phyloP scores from a whole-genome alignment of 257 asterid species.

The Verbascum thapsus region DNA sequence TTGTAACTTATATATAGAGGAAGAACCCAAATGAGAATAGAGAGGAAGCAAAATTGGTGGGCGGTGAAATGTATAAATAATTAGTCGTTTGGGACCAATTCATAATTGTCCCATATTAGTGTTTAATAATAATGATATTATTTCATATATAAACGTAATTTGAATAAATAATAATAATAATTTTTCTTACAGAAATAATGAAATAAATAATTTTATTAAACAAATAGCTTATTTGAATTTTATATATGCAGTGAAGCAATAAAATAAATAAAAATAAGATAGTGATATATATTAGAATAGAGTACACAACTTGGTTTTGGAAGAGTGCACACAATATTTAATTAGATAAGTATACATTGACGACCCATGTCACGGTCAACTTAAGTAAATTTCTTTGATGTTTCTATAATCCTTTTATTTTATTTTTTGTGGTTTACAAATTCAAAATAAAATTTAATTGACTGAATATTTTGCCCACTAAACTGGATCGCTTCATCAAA shows the following conservation, averaged over 20 bases:
- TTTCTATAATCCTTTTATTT: conserved; percentile 28
- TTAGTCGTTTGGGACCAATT: neutral
- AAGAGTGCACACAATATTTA: neutral
- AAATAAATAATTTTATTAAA: too few relatives aligned
- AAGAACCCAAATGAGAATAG: neutral
- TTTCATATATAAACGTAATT: too few relatives aligned
- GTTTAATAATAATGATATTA: too few relatives aligned
- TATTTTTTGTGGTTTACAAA: neutral
- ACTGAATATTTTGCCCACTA: too few relatives aligned
- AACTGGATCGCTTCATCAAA: too few relatives aligned
- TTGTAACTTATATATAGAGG: neutral
- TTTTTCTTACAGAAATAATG: too few relatives aligned
- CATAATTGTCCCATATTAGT: too few relatives aligned
- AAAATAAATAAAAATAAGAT: too few relatives aligned
- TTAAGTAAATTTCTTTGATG: conserved; percentile 26
- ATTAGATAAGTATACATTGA: neutral
- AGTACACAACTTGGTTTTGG: conserved; percentile 6
- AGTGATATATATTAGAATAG: too few relatives aligned
- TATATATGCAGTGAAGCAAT: too few relatives aligned
- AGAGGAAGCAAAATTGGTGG: conserved; percentile 27
- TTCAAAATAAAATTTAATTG: neutral
- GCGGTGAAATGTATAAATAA: conserved; percentile 13
- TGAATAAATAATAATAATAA: too few relatives aligned
- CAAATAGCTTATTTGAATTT: too few relatives aligned
- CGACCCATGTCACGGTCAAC: conserved; percentile 26